Base-by-base conservation (phyloP, 768 basidiomycete species). In the Lepiota brunneoincarnata region DNA sequence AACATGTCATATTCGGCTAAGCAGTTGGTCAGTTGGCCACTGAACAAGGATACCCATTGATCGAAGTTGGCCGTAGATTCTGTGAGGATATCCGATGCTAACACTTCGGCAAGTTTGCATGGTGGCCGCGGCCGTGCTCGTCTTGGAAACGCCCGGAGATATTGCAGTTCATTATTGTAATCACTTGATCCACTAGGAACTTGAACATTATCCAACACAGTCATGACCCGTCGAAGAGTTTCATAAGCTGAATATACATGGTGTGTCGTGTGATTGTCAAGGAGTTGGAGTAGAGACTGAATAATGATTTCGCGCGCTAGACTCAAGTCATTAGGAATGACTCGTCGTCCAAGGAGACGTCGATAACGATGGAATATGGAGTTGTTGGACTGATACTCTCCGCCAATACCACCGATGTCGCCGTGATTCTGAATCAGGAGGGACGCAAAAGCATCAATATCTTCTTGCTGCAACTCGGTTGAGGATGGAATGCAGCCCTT, bases 381-480 rank as follows among this genome's bases (percentile, higher is more conserved):
- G 45, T 73, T 72, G n/a, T 72, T 61, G 36, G 63, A 58, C 34
- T 76, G 71, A 49, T 76, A 73, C 54, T 83, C 81, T 48, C 76
- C 73, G 26, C 76, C 78, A 50, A 89, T 81, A 37, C 84, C 82
- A 44, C 81, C 75, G 44, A 91, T 79, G 17, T 72, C 72, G 0
- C 91, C 90, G 49, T 77, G 74, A 34, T 84, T 75, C 6, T 75
- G 65, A 34, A 80, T 71, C 10, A 94, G 71, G 11, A 93, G 72
- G 7, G 78, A 75, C 14, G 85, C 79, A 60, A 93, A 94, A 1
- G 88, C 88, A 47, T 84, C 74, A 15, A 87, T 73, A 62, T 93
- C 90, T 31, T 82, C 83, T 35, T 78, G 77, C 44, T 82, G 80
- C n/a, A 92, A 69, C 24, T 76, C 69, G 1, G 73, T 68, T 4